Conservation (phyloP, 2,329 filamentous ascomycete genomes). For the Bipolaris gigantea region DNA sequence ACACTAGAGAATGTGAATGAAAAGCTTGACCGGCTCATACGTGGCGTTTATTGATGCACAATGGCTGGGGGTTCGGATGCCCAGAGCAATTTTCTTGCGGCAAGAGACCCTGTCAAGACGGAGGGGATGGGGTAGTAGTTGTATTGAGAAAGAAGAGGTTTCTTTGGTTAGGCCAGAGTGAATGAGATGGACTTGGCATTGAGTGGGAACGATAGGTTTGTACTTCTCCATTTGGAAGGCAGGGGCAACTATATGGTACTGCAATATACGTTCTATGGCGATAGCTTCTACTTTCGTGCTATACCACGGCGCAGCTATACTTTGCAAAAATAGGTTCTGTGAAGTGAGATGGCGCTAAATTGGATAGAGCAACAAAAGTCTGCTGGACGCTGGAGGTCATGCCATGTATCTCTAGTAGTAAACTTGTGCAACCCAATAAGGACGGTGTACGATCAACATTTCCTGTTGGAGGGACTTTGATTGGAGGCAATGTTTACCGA, state of each 20-base stretch:
- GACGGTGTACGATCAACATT: not conserved
- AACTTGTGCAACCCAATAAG: not conserved
- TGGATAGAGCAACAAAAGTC: not conserved
- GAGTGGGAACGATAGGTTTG: too few relatives aligned
- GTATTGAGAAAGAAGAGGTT: not conserved
- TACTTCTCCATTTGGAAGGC: too few relatives aligned
- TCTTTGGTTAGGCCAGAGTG: not conserved
- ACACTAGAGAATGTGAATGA: slow-evolving; percentile 3
- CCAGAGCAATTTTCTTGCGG: not conserved
- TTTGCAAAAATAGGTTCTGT: too few relatives aligned
- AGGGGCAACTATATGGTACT: too few relatives aligned
- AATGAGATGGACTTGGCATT: too few relatives aligned
- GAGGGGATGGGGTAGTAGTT: not conserved
- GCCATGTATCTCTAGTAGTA: not conserved
- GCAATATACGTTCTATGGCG: too few relatives aligned
- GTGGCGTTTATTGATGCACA: not conserved
- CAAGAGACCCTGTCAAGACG: not conserved
- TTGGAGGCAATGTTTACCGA: not conserved
- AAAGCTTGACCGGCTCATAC: not conserved
- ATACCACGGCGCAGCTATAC: too few relatives aligned
- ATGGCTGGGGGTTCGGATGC: not conserved
- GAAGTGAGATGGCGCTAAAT: too few relatives aligned
- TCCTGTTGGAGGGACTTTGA: not conserved
- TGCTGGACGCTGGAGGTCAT: not conserved
- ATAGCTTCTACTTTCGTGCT: too few relatives aligned